Evolutionary conservation across 371 early-diverging fungal species (phyloP).

Genomic region (Thermomucor indicae-seudaticae): DNA sequence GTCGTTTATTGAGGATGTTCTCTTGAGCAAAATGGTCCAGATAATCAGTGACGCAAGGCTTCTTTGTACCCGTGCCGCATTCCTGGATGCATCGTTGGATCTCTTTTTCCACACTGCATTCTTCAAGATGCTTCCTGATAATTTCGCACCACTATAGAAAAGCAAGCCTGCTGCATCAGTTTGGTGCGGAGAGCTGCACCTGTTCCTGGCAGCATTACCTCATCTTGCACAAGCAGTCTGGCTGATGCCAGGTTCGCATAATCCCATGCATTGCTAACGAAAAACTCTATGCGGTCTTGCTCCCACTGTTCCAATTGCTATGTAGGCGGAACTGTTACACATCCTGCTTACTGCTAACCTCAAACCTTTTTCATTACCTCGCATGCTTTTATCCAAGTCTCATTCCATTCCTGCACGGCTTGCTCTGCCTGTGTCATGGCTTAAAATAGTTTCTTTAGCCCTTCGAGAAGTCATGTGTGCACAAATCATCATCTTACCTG

Average conservation of each 20-base stretch:
- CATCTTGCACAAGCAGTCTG: slow-evolving; percentile 33
- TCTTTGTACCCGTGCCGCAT: slow-evolving; percentile 30
- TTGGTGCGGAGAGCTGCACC: too few relatives aligned
- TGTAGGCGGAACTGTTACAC: too few relatives aligned
- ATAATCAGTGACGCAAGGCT: slow-evolving; percentile 20
- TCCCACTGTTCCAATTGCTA: slow-evolving; percentile 31
- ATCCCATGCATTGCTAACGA: slow-evolving; percentile 36
- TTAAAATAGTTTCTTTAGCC: too few relatives aligned
- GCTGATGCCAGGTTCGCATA: slow-evolving; percentile 41
- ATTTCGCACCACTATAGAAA: slow-evolving; percentile 35
- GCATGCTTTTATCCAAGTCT: slow-evolving; percentile 33
- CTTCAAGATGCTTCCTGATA: slow-evolving; percentile 30
- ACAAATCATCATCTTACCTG: neutral
- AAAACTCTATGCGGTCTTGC: slow-evolving; percentile 32
- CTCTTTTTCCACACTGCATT: slow-evolving; percentile 25
- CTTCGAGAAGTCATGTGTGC: neutral
- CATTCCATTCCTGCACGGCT: slow-evolving; percentile 30
- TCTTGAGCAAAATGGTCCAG: slow-evolving; percentile 19
- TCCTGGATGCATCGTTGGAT: slow-evolving; percentile 18
- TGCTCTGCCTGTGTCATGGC: slow-evolving; percentile 20
- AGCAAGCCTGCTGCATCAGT: too few relatives aligned
- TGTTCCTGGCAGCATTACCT: too few relatives aligned
- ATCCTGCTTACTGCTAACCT: too few relatives aligned
- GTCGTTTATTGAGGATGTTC: slow-evolving; percentile 8
- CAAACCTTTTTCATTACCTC: slow-evolving; percentile 17